phyloP scores from a whole-genome alignment of 176 grass and related monocot genomes.

The Paspalum vaginatum region DNA sequence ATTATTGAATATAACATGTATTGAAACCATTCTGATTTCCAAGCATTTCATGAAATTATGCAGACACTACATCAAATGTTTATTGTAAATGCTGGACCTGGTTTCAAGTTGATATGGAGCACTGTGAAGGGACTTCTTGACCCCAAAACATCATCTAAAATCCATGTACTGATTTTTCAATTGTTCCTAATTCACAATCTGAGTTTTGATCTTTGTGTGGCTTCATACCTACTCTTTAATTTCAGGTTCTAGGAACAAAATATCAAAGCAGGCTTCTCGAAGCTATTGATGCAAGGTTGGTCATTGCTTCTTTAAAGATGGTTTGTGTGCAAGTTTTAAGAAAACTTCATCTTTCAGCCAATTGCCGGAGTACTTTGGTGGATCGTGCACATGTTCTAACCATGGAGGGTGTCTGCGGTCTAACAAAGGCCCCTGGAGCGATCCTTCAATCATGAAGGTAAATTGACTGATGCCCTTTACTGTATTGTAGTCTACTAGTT shows the following conservation, averaged over 20 bases:
- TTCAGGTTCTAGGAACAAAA: conserved; percentile 90
- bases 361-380: conserved; percentile 87
- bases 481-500: conserved; percentile 25
- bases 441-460: conserved; percentile 91
- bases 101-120: conserved; percentile 96
- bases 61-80: conserved; percentile 99
- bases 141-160: conserved; percentile 97
- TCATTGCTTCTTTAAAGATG: conserved; percentile 39
- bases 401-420: conserved; percentile 81
- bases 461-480: conserved; percentile 13
- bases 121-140: conserved; percentile 94
- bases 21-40: conserved; percentile 24
- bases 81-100: conserved; percentile 95
- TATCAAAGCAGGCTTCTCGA: conserved; percentile 94
- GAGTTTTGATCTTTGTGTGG: conserved; percentile 33
- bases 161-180: conserved; percentile 72
- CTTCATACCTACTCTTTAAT: conserved; percentile 25
- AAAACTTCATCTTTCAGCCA: conserved; percentile 64
- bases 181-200: conserved; percentile 13
- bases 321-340: conserved; percentile 35
- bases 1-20: conserved; percentile 4
- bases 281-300: conserved; percentile 86
- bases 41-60: conserved; percentile 38
- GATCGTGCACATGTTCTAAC: conserved; percentile 80
- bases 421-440: conserved; percentile 98